Base-by-base conservation (phyloP, 139 green algal species). In the Picochlorum sp. region DNA sequence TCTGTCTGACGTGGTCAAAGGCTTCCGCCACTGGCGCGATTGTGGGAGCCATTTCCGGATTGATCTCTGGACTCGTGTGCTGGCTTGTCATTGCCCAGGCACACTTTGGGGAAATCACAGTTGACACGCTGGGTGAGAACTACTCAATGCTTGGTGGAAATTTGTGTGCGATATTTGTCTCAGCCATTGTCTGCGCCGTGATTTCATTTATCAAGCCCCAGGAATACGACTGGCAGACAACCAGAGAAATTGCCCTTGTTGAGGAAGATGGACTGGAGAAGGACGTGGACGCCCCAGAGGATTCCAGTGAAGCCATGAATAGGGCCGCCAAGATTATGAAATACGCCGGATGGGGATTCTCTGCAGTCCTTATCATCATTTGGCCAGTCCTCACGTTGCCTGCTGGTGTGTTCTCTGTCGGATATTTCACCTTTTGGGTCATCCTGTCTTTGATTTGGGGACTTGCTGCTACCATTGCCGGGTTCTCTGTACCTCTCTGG, bases 121-220 rank as follows among this genome's bases (percentile, higher is more conserved):
- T 86, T 6, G 67, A 74, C 61, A 86, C 70, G n/a, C 67, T 82
- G 9, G 84, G 80, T 20, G 62, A 66, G 26, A 79, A 95, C 63
- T 93, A 89, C 70, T 79, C 86, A 50, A 96, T 95, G 88, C 73
- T 96, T 45, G 83, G 78, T 10, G 88, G 88, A 56, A 96, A 96
- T 71, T 61, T 96, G 28, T 76, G 85, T 2, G 78, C 87, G 34
- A 85, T 96, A 32, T 57, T 79, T n/a, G 77, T 82, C 49, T 84
- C 74, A 5, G 79, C 71, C 14, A 56, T 92, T 45, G 69, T 96
- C 47, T 85, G 72, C 78, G 51, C 77, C 37, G 58, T 84, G 23
- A 69, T 86, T 23, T 84, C 76, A 3, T 63, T 82, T 26, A 66
- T 75, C 30, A 66, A 65, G 32, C 81, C 81, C 20, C 71, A 88